Evolutionary conservation across 441 rosid species (phyloP).

Genomic region (Populus hybrid): DNA sequence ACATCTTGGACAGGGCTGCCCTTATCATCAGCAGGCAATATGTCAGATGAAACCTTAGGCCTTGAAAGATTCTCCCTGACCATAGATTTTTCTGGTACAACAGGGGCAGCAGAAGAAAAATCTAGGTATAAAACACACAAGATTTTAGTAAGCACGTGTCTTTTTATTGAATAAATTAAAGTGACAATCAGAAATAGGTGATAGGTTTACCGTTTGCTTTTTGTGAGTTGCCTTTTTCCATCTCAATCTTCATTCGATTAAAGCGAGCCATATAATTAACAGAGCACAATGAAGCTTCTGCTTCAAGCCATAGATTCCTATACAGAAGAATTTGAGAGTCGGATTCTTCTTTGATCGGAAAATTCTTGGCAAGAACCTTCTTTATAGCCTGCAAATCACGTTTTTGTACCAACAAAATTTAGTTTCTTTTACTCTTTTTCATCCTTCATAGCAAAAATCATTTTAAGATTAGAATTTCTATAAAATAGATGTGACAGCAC

Average conservation of each 20-base stretch:
- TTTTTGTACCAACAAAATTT: constrained; percentile 9
- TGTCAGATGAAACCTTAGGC: constrained; percentile 21
- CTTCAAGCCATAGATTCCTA: constrained; percentile 96
- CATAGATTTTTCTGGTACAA: constrained; percentile 23
- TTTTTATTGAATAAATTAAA: constrained; percentile 4
- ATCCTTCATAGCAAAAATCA: background rate
- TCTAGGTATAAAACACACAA: constrained; percentile 5
- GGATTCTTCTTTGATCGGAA: constrained; percentile 48
- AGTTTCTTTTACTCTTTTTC: constrained; percentile 4
- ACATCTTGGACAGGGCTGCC: background rate
- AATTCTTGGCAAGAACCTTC: constrained; percentile 58
- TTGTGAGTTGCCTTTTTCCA: constrained; percentile 39
- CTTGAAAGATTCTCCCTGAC: constrained; percentile 29
- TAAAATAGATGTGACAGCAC: constrained; percentile 5
- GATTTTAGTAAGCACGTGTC: background rate
- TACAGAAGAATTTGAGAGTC: constrained; percentile 58
- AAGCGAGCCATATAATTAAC: constrained; percentile 67
- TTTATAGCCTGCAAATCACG: constrained; percentile 62
- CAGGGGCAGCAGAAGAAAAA: constrained; percentile 27
- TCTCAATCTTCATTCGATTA: constrained; percentile 51
- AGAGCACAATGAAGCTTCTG: constrained; percentile 85
- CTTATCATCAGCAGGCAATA: background rate
- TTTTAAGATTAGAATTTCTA: background rate
- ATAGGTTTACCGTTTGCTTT: constrained; percentile 36
- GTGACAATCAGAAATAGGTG: background rate